Percentiles rank a stretch among this genome's conserved stretches.
Conservation (phyloP, 192 early-diverging fungal genomes). For the Coemansia sp. region DNA sequence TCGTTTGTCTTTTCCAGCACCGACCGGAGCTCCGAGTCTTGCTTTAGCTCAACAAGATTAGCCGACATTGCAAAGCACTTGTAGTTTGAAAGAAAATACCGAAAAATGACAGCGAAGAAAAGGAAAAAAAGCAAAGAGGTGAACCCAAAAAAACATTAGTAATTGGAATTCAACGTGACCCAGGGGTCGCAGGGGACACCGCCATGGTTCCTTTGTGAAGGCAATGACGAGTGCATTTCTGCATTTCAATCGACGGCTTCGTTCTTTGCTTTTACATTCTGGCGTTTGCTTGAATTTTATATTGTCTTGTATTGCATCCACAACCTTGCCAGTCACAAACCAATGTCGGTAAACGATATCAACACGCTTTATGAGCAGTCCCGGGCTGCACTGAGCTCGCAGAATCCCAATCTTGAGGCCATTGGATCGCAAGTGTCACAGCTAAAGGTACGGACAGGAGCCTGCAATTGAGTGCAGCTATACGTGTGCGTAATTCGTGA, state of each 20-base stretch:
- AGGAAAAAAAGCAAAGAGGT: background rate
- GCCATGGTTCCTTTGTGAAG: background rate
- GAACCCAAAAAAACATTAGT: background rate
- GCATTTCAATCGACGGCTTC: no score
- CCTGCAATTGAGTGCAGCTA: background rate
- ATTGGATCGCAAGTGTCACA: slow-evolving; percentile 41
- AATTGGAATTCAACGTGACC: background rate
- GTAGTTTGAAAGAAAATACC: background rate
- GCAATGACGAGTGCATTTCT: background rate
- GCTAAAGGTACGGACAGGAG: slow-evolving; percentile 38
- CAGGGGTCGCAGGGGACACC: background rate
- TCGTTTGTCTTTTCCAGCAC: slow-evolving; percentile 30
- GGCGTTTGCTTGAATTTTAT: background rate
- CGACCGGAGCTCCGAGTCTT: slow-evolving; percentile 33
- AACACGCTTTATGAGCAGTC: slow-evolving; percentile 25
- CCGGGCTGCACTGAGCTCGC: slow-evolving; percentile 30
- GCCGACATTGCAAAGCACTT: background rate
- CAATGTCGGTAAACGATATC: background rate
- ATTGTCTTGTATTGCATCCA: background rate
- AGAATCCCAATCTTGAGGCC: slow-evolving; percentile 40
- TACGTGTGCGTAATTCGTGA: background rate
- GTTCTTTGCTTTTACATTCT: background rate
- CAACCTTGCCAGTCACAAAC: background rate
- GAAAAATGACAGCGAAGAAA: background rate
- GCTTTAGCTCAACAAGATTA: slow-evolving; percentile 32